Conservation (phyloP, 2,329 filamentous ascomycete genomes). For the Intubia oerlemansii region DNA sequence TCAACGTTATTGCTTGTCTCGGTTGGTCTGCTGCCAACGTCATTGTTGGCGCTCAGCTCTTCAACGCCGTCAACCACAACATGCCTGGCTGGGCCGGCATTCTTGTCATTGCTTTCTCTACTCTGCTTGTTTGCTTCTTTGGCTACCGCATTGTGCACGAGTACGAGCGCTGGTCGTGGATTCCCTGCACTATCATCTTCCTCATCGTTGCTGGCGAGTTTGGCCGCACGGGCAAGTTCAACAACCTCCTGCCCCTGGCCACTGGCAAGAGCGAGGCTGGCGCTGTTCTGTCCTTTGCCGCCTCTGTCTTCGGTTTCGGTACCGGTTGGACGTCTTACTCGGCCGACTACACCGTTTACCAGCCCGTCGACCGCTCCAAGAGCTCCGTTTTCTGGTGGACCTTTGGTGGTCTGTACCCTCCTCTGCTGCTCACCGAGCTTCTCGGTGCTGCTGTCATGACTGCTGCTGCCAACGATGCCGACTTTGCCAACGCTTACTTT, state of each 20-base stretch:
- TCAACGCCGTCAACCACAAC: conserved; percentile 47
- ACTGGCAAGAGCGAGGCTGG: conserved; percentile 33
- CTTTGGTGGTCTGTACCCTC: conserved; percentile 45
- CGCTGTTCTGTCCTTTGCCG: conserved; percentile 38
- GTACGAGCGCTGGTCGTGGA: conserved; percentile 59
- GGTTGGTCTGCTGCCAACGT: conserved; percentile 62
- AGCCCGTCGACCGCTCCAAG: conserved; percentile 22
- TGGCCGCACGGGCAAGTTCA: conserved; percentile 25
- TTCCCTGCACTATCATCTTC: conserved; percentile 34
- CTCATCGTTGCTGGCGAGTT: conserved; percentile 21
- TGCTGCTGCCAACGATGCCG: conserved; percentile 32
- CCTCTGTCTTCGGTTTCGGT: conserved; percentile 45
- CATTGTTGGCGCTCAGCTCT: conserved; percentile 59
- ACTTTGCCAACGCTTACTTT: conserved; percentile 23
- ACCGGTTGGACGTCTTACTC: conserved; percentile 44
- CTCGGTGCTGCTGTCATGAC: conserved; percentile 50
- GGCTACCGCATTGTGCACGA: conserved; percentile 56
- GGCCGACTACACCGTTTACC: conserved; percentile 35
- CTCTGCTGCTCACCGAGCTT: conserved; percentile 53
- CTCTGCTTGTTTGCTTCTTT: conserved; percentile 49
- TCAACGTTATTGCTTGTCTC: conserved; percentile 49
- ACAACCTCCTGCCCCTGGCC: conserved; percentile 21
- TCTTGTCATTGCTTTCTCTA: conserved; percentile 47
- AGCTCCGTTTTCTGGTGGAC: conserved; percentile 46
- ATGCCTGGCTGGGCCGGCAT: conserved; percentile 58